Evolutionary conservation across 768 basidiomycete species (phyloP).

Genomic region (Mycena belliarum): DNA sequence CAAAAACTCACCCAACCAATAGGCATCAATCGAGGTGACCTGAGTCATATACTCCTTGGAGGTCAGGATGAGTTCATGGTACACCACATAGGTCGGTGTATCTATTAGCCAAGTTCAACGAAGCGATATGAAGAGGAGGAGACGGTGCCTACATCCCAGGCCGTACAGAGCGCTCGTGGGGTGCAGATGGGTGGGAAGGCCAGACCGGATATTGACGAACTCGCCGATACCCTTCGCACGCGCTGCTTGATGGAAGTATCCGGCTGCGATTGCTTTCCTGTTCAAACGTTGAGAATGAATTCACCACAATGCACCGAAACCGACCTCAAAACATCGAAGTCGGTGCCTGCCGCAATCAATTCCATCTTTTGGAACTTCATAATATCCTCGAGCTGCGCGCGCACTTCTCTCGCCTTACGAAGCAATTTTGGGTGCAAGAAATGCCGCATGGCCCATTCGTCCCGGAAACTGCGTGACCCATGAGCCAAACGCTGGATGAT

Average conservation of each 20-base stretch:
- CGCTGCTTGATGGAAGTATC: slow-evolving; percentile 99
- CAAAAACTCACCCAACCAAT: slow-evolving; percentile 81
- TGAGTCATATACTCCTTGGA: slow-evolving; percentile 99
- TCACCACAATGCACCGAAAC: slow-evolving; percentile 16
- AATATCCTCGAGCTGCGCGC: slow-evolving; percentile 95
- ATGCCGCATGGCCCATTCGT: slow-evolving; percentile 93
- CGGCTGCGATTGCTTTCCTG: slow-evolving; percentile 95
- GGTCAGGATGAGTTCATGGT: slow-evolving; percentile 94
- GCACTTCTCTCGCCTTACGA: slow-evolving; percentile 92
- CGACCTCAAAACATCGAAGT: slow-evolving; percentile 85
- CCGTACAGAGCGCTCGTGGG: slow-evolving; percentile 97
- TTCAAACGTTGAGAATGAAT: not conserved
- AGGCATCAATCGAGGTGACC: slow-evolving; percentile 96
- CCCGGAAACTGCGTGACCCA: slow-evolving; percentile 63
- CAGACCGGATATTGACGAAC: slow-evolving; percentile 96
- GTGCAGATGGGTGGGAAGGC: slow-evolving; percentile 92
- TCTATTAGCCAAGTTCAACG: slow-evolving; percentile 45
- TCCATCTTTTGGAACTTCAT: slow-evolving; percentile 99
- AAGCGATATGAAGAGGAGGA: not conserved
- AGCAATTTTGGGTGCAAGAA: slow-evolving; percentile 96
- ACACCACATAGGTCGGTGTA: slow-evolving; percentile 95
- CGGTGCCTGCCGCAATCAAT: slow-evolving; percentile 86
- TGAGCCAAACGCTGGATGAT: not conserved
- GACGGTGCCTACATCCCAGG: slow-evolving; percentile 74
- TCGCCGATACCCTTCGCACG: slow-evolving; percentile 98